Percentiles rank a stretch among this genome's conserved stretches.
These are phyloP conservation scores for Acanthamoeba healyi DNA, from an alignment of 208 protist species.

Conservation along the genomic window DNA sequence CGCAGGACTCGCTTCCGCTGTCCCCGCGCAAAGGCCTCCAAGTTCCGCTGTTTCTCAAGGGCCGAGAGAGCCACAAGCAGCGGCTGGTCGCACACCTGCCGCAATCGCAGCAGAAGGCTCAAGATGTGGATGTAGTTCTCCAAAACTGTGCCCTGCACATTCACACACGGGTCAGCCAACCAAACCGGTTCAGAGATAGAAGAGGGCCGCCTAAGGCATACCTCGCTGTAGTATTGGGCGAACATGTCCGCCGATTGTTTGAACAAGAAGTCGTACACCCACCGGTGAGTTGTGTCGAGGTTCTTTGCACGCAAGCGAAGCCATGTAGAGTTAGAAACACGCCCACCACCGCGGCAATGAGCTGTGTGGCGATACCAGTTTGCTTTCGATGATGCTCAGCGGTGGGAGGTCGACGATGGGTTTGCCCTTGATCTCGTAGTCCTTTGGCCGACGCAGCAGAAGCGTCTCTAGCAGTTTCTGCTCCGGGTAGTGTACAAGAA, in stretches of 20 bases:
- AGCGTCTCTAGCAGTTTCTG: background rate
- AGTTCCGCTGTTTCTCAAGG: background rate
- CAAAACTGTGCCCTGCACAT: conserved; percentile 79
- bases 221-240: background rate
- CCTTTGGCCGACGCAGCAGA: conserved; percentile 12
- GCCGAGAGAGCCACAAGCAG: conserved; percentile 34
- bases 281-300: background rate
- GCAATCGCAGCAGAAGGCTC: conserved; percentile 86
- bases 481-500: conserved; percentile 72
- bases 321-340: too few species aligned
- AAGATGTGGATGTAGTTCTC: conserved; percentile 87
- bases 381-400: background rate
- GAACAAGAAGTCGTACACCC: background rate
- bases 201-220: background rate
- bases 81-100: conserved; percentile 89
- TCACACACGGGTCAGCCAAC: too few species aligned
- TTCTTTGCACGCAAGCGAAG: too few species aligned
- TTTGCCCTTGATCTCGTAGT: background rate
- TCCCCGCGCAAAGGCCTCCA: background rate
- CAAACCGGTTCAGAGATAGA: too few species aligned
- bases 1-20: background rate
- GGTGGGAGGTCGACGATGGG: conserved; percentile 39
- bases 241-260: background rate
- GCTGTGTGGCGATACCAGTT: too few species aligned
- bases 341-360: too few species aligned